A percentile compares a stretch with the other conserved stretches of the same genome.
Evolutionary conservation across 2,329 filamentous ascomycete species (phyloP).

Genomic region (Chaetomium sp.): DNA sequence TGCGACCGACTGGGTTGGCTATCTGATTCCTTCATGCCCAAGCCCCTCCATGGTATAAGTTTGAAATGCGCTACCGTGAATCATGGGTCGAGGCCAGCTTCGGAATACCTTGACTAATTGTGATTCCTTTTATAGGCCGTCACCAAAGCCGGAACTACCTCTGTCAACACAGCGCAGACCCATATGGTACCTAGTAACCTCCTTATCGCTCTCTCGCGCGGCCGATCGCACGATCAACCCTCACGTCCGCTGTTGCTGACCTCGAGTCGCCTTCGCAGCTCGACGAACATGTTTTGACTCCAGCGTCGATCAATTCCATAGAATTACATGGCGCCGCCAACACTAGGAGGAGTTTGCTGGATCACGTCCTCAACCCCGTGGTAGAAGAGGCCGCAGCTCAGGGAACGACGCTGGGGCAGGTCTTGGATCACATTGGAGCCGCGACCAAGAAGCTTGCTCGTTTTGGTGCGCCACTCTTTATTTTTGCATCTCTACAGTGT

Average conservation of each 20-base stretch:
- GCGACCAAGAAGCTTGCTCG: conserved; percentile 68
- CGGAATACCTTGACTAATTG: not conserved
- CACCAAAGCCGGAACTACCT: conserved; percentile 8
- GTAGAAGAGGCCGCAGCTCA: conserved; percentile 60
- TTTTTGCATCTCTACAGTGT: not conserved
- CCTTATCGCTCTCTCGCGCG: not conserved
- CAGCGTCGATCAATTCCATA: conserved; percentile 81
- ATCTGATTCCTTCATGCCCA: no score
- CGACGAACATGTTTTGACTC: conserved; percentile 74
- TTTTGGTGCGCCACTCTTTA: conserved; percentile 55
- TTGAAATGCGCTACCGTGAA: no score
- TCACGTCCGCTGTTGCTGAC: not conserved
- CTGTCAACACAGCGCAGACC: no score
- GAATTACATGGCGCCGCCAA: conserved; percentile 75
- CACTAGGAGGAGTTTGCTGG: conserved; percentile 77
- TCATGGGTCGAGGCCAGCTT: not conserved
- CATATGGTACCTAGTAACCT: not conserved
- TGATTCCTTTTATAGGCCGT: conserved; percentile 3
- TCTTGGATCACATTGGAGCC: conserved; percentile 63
- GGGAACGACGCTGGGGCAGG: conserved; percentile 73
- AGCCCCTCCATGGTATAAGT: no score
- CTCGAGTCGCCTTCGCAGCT: conserved; percentile 44
- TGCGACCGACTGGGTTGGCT: no score
- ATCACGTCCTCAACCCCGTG: conserved; percentile 72
- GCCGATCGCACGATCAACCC: not conserved